A percentile compares a stretch with the other conserved stretches of the same genome.
These are phyloP conservation scores for Plasmopara muralis DNA, from an alignment of 352 stramenopile genomes.

Conservation along the genomic window DNA sequence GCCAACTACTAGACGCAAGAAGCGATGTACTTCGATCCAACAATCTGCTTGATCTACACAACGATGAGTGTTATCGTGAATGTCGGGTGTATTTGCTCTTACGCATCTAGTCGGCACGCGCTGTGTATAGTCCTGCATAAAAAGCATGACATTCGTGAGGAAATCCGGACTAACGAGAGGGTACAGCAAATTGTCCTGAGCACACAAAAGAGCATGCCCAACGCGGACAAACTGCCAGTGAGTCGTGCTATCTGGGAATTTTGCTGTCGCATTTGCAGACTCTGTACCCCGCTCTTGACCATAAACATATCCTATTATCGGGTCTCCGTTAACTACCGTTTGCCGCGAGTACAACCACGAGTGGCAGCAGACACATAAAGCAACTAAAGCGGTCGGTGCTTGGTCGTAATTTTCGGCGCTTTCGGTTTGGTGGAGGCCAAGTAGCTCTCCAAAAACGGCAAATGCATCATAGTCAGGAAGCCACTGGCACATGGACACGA, in stretches of 20 bases:
- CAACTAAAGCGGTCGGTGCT: constrained; percentile 43
- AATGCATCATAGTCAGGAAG: constrained; percentile 45
- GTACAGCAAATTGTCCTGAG: constrained; percentile 65
- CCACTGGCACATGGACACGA: constrained; percentile 54
- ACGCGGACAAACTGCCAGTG: constrained; percentile 63
- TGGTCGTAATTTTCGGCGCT: constrained; percentile 26
- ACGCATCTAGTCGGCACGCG: constrained; percentile 8
- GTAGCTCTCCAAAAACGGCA: constrained; percentile 61
- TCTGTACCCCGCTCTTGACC: constrained; percentile 1
- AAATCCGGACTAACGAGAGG: constrained; percentile 59
- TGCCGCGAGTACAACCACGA: constrained; percentile 53
- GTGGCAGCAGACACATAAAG: constrained; percentile 47
- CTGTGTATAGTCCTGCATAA: constrained; percentile 51
- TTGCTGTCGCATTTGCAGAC: constrained; percentile 8
- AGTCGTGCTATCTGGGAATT: constrained; percentile 16
- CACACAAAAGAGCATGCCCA: constrained; percentile 46
- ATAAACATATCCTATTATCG: constrained; percentile 11
- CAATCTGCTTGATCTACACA: background rate
- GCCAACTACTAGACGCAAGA: constrained; percentile 51
- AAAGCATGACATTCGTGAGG: constrained; percentile 47
- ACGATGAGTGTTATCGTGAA: constrained; percentile 1
- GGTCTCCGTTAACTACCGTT: constrained; percentile 48
- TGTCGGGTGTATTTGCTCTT: constrained; percentile 7
- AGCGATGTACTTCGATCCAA: constrained; percentile 66
- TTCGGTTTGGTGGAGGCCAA: constrained; percentile 35